These are phyloP conservation scores for Elongisporangium prolatum DNA, from an alignment of 352 stramenopile genomes.

Conservation along the genomic window DNA sequence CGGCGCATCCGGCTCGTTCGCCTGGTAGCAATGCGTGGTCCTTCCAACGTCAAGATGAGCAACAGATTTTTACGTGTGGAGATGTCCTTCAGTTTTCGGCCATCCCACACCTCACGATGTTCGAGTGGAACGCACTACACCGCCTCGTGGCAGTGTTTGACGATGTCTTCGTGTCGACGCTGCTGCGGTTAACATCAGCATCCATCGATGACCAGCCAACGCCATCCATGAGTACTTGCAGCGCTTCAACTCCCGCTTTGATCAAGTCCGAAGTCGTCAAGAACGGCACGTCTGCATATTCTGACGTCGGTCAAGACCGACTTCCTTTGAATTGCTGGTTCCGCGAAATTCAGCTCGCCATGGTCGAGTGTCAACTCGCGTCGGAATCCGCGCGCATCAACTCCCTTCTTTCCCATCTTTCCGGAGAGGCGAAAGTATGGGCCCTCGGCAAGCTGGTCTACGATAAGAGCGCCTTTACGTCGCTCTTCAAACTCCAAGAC, in stretches of 20 bases:
- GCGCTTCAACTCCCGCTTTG: constrained; percentile 6
- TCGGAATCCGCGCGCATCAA: constrained; percentile 4
- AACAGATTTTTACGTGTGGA: too few relatives aligned
- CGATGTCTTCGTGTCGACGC: too few relatives aligned
- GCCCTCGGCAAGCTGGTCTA: constrained; percentile 9
- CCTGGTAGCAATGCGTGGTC: too few relatives aligned
- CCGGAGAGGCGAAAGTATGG: constrained; percentile 12
- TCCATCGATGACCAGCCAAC: constrained; percentile 1
- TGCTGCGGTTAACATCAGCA: constrained; percentile 1
- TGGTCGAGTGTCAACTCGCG: constrained; percentile 8
- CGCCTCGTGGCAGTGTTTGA: constrained; percentile 4
- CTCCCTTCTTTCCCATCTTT: constrained; percentile 11
- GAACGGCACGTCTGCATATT: constrained; percentile 2
- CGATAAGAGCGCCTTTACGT: too few relatives aligned
- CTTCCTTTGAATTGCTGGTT: constrained; percentile 17
- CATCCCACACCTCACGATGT: constrained; percentile 1
- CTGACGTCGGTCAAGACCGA: background rate
- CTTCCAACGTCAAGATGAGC: too few relatives aligned
- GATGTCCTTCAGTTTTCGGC: too few relatives aligned
- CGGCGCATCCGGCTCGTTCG: too few relatives aligned
- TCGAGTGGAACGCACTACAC: constrained; percentile 11
- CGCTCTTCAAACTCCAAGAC: too few relatives aligned
- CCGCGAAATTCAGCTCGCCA: constrained; percentile 12
- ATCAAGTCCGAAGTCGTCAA: constrained; percentile 9
- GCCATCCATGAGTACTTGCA: constrained; percentile 6